Evolutionary conservation across 441 rosid genomes (phyloP).

Genomic region (Kokia cookei): DNA sequence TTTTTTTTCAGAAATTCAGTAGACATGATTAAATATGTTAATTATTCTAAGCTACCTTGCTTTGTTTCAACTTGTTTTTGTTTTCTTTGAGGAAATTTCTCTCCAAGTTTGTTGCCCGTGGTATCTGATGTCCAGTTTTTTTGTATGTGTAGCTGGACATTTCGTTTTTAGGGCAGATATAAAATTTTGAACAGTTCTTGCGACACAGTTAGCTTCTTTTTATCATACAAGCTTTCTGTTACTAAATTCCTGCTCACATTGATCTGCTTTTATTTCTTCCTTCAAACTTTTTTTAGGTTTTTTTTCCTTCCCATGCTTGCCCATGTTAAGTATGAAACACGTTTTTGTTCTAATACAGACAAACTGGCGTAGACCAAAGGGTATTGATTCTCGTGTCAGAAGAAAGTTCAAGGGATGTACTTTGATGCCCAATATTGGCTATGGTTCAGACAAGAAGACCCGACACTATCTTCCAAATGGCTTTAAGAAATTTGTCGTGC

Average conservation of each 20-base stretch:
- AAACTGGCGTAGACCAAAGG: conserved; percentile 90
- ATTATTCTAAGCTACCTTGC: neutral
- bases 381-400: conserved; percentile 80
- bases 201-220: conserved; percentile 65
- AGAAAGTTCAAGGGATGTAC: conserved; percentile 91
- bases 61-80: neutral
- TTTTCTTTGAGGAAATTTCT: neutral
- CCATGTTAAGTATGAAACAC: neutral
- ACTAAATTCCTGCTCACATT: conserved; percentile 65
- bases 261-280: neutral
- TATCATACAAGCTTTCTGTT: conserved; percentile 54
- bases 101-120: conserved; percentile 40
- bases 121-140: conserved; percentile 77
- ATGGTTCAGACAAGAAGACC: conserved; percentile 82
- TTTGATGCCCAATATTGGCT: conserved; percentile 90
- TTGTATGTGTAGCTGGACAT: conserved; percentile 45
- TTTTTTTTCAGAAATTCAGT: neutral
- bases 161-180: conserved; percentile 67
- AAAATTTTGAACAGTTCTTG: conserved; percentile 50
- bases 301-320: neutral
- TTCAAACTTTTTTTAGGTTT: neutral
- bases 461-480: conserved; percentile 86
- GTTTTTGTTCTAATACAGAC: conserved; percentile 19
- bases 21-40: neutral
- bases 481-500: conserved; percentile 83